A percentile compares a stretch with the other conserved stretches of the same genome.
Evolutionary conservation across 192 early-diverging fungal species (phyloP).

Genomic region (Paraglomus occultum): DNA sequence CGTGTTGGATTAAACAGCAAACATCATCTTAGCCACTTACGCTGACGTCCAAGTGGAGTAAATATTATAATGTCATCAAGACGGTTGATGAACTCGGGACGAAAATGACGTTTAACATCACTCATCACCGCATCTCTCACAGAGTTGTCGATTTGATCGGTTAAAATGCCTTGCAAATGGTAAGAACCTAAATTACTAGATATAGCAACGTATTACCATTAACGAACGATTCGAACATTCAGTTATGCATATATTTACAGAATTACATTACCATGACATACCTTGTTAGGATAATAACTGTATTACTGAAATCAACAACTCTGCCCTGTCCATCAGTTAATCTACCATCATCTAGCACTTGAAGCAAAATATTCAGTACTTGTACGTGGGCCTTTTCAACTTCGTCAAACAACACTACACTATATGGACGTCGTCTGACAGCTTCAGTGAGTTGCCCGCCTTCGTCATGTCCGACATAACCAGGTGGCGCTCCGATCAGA

Average conservation of each 20-base stretch:
- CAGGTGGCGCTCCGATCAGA: conserved; percentile 93
- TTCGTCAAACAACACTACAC: conserved; percentile 95
- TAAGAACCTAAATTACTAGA: conserved; percentile 26
- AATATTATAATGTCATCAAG: conserved; percentile 92
- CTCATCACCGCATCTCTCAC: conserved; percentile 67
- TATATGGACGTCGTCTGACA: conserved; percentile 88
- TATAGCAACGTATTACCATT: background rate
- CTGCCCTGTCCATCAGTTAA: conserved; percentile 91
- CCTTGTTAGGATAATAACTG: conserved; percentile 93
- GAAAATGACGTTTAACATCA: conserved; percentile 77
- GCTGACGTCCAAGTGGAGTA: conserved; percentile 57
- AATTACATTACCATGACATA: conserved; percentile 70
- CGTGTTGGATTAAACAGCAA: background rate
- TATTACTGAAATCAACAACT: conserved; percentile 92
- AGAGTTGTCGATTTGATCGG: conserved; percentile 36
- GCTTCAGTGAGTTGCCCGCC: conserved; percentile 96
- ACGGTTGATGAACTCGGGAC: conserved; percentile 94
- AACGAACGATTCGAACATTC: background rate
- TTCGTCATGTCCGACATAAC: conserved; percentile 95
- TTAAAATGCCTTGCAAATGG: conserved; percentile 14
- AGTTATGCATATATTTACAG: conserved; percentile 8
- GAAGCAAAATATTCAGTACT: conserved; percentile 77
- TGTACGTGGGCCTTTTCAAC: conserved; percentile 94
- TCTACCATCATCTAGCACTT: conserved; percentile 92
- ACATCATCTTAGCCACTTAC: background rate